A percentile compares a stretch with the other conserved stretches of the same genome.
Conservation (phyloP, 441 rosid species). For the Adansonia madagascariensis region DNA sequence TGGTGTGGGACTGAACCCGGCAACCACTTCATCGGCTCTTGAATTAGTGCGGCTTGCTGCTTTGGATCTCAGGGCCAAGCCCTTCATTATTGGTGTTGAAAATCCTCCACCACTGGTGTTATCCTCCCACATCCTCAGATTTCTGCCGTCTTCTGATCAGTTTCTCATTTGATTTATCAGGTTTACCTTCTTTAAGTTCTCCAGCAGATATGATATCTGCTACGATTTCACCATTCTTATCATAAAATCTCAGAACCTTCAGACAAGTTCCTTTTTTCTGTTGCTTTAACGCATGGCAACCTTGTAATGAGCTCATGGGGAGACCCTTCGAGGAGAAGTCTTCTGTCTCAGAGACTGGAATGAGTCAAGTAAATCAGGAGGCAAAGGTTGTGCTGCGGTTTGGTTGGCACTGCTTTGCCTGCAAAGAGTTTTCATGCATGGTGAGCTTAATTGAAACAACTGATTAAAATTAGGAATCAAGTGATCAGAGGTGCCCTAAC, state of each 20-base stretch:
- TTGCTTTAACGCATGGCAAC: slow-evolving; percentile 57
- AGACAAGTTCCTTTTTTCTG: slow-evolving; percentile 35
- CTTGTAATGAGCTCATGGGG: slow-evolving; percentile 65
- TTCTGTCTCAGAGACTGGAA: slow-evolving; percentile 61
- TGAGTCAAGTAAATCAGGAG: slow-evolving; percentile 51
- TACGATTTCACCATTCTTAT: slow-evolving; percentile 42
- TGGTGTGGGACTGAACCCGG: slow-evolving; percentile 36
- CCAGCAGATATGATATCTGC: slow-evolving; percentile 27
- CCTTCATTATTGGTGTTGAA: slow-evolving; percentile 50
- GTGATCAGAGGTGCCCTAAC: neutral
- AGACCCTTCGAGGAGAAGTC: slow-evolving; percentile 48
- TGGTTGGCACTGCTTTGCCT: slow-evolving; percentile 48
- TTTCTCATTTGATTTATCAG: slow-evolving; percentile 49
- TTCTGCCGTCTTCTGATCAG: slow-evolving; percentile 64
- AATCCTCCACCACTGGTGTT: too few relatives aligned
- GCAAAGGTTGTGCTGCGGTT: slow-evolving; percentile 32
- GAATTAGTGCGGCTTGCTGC: slow-evolving; percentile 38
- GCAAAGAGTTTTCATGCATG: slow-evolving; percentile 31
- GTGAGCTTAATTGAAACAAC: neutral
- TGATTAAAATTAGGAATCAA: neutral
- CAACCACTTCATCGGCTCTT: slow-evolving; percentile 40
- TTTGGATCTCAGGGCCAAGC: slow-evolving; percentile 60
- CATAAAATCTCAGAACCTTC: slow-evolving; percentile 52
- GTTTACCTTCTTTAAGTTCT: slow-evolving; percentile 37
- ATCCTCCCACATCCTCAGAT: too few relatives aligned